Percentiles rank a stretch among this genome's conserved stretches.
Conservation (phyloP, 2,329 filamentous ascomycete genomes). For the Cercospora zeae-maydis region DNA sequence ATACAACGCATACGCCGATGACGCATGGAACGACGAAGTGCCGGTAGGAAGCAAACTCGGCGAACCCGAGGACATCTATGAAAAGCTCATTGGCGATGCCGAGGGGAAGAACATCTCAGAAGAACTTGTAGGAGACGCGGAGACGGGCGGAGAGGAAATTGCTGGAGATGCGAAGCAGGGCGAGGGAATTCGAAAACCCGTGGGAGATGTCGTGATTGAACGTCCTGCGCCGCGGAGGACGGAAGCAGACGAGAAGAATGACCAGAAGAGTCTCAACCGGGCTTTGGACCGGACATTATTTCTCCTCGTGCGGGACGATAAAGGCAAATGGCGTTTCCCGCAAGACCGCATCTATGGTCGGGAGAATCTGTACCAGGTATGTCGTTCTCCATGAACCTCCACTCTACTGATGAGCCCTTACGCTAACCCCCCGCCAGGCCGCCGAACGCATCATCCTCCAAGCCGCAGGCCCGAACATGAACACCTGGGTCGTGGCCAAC, state of each 20-base stretch:
- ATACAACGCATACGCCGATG: slow-evolving; percentile 70
- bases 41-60: slow-evolving; percentile 68
- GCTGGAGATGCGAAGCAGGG: slow-evolving; percentile 28
- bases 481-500: slow-evolving; percentile 94
- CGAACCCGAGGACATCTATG: slow-evolving; percentile 60
- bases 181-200: slow-evolving; percentile 27
- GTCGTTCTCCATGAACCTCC: not conserved
- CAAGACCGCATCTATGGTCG: slow-evolving; percentile 63
- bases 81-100: slow-evolving; percentile 71
- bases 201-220: slow-evolving; percentile 51
- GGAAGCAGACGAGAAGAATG: slow-evolving; percentile 72
- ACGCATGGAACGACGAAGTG: slow-evolving; percentile 90
- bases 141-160: slow-evolving; percentile 46
- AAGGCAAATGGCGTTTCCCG: slow-evolving; percentile 79
- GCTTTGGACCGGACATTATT: slow-evolving; percentile 80
- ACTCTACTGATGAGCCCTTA: too few species aligned
- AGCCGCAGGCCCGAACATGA: slow-evolving; percentile 89
- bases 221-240: slow-evolving; percentile 67
- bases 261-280: slow-evolving; percentile 74
- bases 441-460: slow-evolving; percentile 74
- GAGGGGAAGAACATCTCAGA: slow-evolving; percentile 53
- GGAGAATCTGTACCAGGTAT: slow-evolving; percentile 81
- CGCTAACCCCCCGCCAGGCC: slow-evolving; percentile 56
- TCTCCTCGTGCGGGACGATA: slow-evolving; percentile 70
- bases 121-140: slow-evolving; percentile 43